phyloP scores from a whole-genome alignment of 176 grass and related monocot genomes.

The sorghum (Sorghum bicolor) region DNA sequence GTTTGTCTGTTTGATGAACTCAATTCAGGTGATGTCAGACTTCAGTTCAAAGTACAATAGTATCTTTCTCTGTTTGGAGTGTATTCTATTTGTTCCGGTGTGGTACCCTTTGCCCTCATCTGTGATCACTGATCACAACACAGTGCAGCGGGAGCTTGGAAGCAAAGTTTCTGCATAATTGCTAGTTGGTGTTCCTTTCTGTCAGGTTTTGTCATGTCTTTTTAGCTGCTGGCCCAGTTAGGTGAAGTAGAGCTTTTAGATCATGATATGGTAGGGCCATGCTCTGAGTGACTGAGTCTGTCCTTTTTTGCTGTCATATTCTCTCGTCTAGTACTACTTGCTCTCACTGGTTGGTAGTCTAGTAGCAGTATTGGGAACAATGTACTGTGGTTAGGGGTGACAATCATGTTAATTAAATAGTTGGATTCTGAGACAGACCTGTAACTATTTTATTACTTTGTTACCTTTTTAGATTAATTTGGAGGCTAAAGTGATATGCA shows the following conservation, averaged over 20 bases:
- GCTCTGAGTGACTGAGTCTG: neutral
- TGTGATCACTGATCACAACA: neutral
- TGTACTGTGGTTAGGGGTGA: neutral
- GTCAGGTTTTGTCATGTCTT: conserved; percentile 34
- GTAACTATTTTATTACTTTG: neutral
- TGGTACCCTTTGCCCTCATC: neutral
- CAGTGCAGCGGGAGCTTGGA: conserved; percentile 25
- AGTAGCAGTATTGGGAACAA: neutral
- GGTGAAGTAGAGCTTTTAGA: conserved; percentile 7
- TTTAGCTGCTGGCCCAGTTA: conserved; percentile 29
- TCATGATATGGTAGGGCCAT: conserved; percentile 3
- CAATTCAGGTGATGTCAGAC: neutral
- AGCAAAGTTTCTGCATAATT: conserved; percentile 32
- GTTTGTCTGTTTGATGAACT: neutral
- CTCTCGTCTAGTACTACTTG: neutral
- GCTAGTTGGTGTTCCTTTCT: conserved; percentile 34
- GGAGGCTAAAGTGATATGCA: conserved; percentile 80
- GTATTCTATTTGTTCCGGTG: neutral
- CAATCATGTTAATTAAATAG: neutral
- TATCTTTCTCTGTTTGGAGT: neutral
- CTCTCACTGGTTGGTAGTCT: neutral
- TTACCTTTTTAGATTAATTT: conserved; percentile 61
- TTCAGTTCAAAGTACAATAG: neutral
- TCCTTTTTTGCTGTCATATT: conserved; percentile 1
- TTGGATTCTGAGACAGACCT: neutral